Evolutionary conservation across 2,329 filamentous ascomycete species (phyloP), one percentile per base, ranked within the genome.

Genomic region (Neofusicoccum sp.): DNA sequence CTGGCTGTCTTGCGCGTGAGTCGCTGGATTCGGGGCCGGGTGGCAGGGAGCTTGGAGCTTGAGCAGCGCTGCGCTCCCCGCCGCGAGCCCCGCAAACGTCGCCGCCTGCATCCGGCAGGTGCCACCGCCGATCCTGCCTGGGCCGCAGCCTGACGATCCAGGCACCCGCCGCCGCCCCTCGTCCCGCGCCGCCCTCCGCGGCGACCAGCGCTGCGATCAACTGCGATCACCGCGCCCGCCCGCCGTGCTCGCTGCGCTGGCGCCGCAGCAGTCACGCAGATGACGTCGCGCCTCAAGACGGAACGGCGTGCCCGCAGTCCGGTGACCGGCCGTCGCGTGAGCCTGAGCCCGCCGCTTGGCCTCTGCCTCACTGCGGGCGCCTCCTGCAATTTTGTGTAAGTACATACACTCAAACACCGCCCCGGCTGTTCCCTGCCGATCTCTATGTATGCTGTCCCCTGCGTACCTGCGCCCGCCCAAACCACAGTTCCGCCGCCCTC

Each of bases 21-120:
- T 36, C 29, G 48, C 14, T 14, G n/a, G 45, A 49, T n/a, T 8
- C 22, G 16, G 48, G 33, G n/a, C 22, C 22, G 22, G 22, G 22
- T 22, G 22, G 22, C 22, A 22, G 54, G 37, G 29, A 58, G 54
- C 54, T 58, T 36, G 39, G n/a, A 58, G 54, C 54, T 58, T 31
- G 16, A 45, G 54, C 39, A 22, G 6, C 22, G 31, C 8, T 8
- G 31, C 36, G 54, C 37, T 41, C 54, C 54, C 39, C 39, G 54
- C 54, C 37, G 16, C 22, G 9, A 54, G 49, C 49, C 52, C 52
- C 52, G 52, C 52, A 56, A 56, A 44, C 52, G 52, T 43, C 37
- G 14, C 37, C 37, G 31, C 52, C 39, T 29, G 47, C 47, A 33
- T 49, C 16, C 29, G 31, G 48, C 33, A 33, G 22, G 31, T 16